Conservation (phyloP, 176 grass and related monocot genomes). For the Melocanna baccifera region DNA sequence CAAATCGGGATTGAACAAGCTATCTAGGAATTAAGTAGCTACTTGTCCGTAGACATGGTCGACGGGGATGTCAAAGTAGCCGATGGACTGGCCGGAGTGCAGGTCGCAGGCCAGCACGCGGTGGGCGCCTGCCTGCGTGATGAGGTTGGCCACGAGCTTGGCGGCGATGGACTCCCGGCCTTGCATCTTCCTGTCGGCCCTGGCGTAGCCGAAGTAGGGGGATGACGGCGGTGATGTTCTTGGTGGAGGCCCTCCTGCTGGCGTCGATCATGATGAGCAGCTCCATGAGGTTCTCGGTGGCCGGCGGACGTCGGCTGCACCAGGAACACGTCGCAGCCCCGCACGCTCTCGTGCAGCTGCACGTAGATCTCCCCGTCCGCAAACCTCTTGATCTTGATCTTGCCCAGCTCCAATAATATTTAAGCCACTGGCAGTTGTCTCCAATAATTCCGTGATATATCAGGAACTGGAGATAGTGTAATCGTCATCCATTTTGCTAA, state of each 20-base stretch:
- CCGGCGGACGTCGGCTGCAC: slow-evolving; percentile 78
- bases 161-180: slow-evolving; percentile 73
- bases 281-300: slow-evolving; percentile 92
- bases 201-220: slow-evolving; percentile 84
- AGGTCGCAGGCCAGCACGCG: slow-evolving; percentile 81
- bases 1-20: no score
- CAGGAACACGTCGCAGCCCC: slow-evolving; percentile 75
- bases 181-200: slow-evolving; percentile 74
- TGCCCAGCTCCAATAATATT: slow-evolving; percentile 50
- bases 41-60: slow-evolving; percentile 65
- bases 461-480: not conserved
- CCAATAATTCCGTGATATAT: not conserved
- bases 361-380: slow-evolving; percentile 83
- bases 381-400: slow-evolving; percentile 76
- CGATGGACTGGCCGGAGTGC: slow-evolving; percentile 88
- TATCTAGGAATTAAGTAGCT: no score
- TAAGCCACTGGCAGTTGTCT: not conserved
- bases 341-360: slow-evolving; percentile 79
- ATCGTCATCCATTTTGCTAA: not conserved
- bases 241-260: slow-evolving; percentile 74
- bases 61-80: slow-evolving; percentile 88
- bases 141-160: slow-evolving; percentile 86
- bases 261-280: slow-evolving; percentile 84
- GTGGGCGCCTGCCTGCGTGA: slow-evolving; percentile 77
- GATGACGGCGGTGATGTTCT: slow-evolving; percentile 72